Percentiles rank a stretch among this genome's conserved stretches.
Conservation (phyloP, 75 land plant species). For the Pseudotsuga menziesii region DNA sequence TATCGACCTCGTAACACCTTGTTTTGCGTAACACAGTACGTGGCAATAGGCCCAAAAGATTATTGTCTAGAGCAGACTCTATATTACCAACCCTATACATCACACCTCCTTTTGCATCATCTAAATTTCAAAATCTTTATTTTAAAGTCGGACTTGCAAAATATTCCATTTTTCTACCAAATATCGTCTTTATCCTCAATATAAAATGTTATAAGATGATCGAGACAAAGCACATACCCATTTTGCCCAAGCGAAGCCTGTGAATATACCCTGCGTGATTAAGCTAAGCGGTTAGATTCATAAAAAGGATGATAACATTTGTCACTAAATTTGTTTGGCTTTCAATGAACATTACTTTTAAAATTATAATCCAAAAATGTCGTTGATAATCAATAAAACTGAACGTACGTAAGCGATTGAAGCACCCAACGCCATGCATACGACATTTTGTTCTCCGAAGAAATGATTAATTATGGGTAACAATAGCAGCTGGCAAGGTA, state of each 20-base stretch:
- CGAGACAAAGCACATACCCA: conserved; percentile 43
- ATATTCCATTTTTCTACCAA: neutral
- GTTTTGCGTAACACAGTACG: too few relatives aligned
- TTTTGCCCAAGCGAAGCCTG: conserved; percentile 75
- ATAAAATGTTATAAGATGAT: neutral
- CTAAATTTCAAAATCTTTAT: too few relatives aligned
- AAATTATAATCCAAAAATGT: neutral
- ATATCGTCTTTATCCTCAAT: neutral
- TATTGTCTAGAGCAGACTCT: too few relatives aligned
- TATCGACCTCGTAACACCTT: too few relatives aligned
- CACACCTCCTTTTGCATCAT: too few relatives aligned
- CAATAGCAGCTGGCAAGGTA: conserved; percentile 35
- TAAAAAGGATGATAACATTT: too few relatives aligned
- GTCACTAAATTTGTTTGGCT: too few relatives aligned
- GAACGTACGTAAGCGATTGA: conserved; percentile 54
- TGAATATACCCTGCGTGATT: conserved; percentile 43
- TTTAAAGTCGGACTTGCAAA: neutral
- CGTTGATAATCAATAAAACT: neutral
- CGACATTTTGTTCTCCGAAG: conserved; percentile 53
- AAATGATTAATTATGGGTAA: conserved; percentile 64
- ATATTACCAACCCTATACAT: too few relatives aligned
- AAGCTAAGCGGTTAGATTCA: neutral
- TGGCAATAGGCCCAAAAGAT: too few relatives aligned
- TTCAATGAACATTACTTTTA: too few relatives aligned
- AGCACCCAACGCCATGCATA: conserved; percentile 50